phyloP scores from a whole-genome alignment of 2,329 filamentous ascomycete genomes.

The Sporothrix pallida region DNA sequence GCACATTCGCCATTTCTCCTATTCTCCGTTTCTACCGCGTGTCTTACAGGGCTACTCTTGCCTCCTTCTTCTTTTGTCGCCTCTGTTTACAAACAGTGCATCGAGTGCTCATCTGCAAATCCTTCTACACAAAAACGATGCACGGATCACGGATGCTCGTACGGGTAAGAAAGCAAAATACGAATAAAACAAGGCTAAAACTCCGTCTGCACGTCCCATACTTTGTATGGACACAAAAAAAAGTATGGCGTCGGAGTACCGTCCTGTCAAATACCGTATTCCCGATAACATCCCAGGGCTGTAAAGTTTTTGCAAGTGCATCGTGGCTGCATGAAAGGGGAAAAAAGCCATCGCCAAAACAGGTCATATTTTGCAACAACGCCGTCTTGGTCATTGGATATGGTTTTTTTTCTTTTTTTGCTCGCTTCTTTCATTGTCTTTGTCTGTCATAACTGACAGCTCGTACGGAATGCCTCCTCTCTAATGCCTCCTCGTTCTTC shows the following conservation, averaged over 20 bases:
- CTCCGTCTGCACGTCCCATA: neutral
- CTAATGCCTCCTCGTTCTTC: neutral
- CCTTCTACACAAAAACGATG: neutral
- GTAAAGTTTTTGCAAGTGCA: neutral
- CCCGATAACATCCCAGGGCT: neutral
- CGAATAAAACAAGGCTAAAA: neutral
- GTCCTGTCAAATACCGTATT: neutral
- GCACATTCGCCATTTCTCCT: no score
- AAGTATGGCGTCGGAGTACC: neutral
- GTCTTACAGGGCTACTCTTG: neutral
- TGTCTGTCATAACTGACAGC: neutral
- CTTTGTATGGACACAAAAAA: no score
- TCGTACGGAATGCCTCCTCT: neutral
- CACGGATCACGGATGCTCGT: conserved; percentile 8
- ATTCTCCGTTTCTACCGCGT: neutral
- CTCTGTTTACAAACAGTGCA: conserved; percentile 1
- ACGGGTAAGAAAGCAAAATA: neutral
- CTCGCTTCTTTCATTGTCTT: neutral
- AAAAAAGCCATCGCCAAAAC: neutral
- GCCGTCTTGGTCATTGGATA: neutral
- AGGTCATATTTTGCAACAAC: neutral
- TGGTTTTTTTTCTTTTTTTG: neutral
- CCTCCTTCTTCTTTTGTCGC: neutral
- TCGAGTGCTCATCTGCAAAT: no score
- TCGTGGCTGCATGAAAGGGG: neutral